Conservation (phyloP, 495 filamentous ascomycete species). For the Melanomma pulvis-pyrius region DNA sequence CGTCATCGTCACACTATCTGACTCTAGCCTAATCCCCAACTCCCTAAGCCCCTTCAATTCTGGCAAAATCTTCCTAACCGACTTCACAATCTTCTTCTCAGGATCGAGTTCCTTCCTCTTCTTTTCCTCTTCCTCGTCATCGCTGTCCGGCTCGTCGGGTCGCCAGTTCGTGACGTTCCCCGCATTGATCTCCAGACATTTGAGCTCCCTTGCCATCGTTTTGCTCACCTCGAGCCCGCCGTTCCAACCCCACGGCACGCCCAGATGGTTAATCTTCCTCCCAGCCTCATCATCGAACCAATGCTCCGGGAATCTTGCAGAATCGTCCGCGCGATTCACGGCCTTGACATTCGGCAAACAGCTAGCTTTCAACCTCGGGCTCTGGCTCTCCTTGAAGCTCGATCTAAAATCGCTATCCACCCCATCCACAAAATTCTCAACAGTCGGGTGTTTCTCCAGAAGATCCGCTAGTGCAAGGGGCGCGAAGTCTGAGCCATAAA, state of each 20-base stretch:
- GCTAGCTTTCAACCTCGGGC: background rate
- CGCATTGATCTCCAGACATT: constrained; percentile 9
- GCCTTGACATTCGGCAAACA: constrained; percentile 10
- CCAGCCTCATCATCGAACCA: constrained; percentile 8
- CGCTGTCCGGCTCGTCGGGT: background rate
- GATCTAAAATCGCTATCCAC: constrained; percentile 1
- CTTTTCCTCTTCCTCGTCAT: constrained; percentile 1
- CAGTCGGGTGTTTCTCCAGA: background rate
- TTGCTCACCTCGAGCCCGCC: background rate
- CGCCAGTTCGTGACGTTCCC: constrained; percentile 4
- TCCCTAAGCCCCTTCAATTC: constrained; percentile 6
- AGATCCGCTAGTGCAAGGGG: background rate
- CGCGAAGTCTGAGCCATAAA: constrained; percentile 13
- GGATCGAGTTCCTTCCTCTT: background rate
- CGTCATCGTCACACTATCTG: background rate
- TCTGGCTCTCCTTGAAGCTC: background rate
- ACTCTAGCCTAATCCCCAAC: constrained; percentile 15
- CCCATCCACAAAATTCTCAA: constrained; percentile 15
- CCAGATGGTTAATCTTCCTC: constrained; percentile 9
- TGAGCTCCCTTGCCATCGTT: background rate
- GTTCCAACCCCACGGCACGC: background rate
- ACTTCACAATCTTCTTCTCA: background rate
- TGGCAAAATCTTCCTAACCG: constrained; percentile 1
- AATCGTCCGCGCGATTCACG: background rate
- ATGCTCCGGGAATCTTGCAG: background rate